These are phyloP conservation scores for Cladosporium sp. DNA, from an alignment of 2,329 filamentous ascomycete species.

Conservation along the genomic window DNA sequence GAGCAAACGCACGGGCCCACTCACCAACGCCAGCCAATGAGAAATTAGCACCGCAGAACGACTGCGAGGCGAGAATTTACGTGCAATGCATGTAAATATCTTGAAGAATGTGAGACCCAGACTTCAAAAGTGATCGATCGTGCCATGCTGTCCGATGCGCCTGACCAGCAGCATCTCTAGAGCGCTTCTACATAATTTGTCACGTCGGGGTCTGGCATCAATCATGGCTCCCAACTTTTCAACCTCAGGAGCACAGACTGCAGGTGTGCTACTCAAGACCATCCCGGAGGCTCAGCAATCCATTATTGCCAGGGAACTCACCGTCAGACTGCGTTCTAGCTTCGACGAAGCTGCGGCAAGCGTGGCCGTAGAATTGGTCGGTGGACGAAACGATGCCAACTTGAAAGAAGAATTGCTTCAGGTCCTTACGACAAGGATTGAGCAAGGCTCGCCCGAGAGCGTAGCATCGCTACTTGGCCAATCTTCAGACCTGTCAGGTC, in stretches of 20 bases:
- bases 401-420: conserved; percentile 2
- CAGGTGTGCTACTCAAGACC: conserved; percentile 7
- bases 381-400: neutral
- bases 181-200: too few relatives aligned
- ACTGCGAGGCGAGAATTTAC: too few relatives aligned
- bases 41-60: too few relatives aligned
- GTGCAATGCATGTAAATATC: too few relatives aligned
- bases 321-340: neutral
- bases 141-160: too few relatives aligned
- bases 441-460: conserved; percentile 1
- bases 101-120: too few relatives aligned
- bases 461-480: conserved; percentile 1
- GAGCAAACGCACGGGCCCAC: too few relatives aligned
- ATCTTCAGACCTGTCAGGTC: neutral
- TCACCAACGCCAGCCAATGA: too few relatives aligned
- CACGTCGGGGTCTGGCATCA: neutral
- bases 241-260: conserved; percentile 10
- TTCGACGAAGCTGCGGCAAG: conserved; percentile 9
- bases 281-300: conserved; percentile 3
- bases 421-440: conserved; percentile 1
- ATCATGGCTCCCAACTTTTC: conserved; percentile 9
- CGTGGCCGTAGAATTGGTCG: conserved; percentile 1
- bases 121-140: too few relatives aligned
- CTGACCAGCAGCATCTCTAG: too few relatives aligned
- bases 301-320: conserved; percentile 2